phyloP scores from a whole-genome alignment of 306 rosid species.

The Casuarina cunninghamiana region DNA sequence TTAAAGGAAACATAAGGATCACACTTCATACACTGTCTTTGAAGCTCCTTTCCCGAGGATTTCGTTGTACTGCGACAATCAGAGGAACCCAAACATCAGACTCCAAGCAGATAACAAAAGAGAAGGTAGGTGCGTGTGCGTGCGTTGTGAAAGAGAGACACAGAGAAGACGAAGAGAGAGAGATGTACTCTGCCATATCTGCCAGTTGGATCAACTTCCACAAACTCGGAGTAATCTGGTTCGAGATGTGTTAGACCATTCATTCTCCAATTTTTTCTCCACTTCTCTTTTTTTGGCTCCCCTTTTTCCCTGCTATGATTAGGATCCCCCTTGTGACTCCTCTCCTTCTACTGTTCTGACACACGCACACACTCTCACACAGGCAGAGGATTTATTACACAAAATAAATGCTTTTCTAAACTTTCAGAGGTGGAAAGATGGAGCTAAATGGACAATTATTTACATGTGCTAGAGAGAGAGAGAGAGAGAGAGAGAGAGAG shows the following conservation, averaged over 20 bases:
- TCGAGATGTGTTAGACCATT: constrained; percentile 53
- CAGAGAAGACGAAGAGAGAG: constrained; percentile 7
- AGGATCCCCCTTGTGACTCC: constrained; percentile 22
- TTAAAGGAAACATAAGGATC: constrained; percentile 12
- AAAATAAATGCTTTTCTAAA: constrained; percentile 3
- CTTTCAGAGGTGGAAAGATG: neutral
- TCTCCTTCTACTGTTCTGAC: constrained; percentile 42
- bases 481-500: constrained; percentile 11
- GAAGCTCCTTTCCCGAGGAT: constrained; percentile 98
- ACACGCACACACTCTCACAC: constrained; percentile 41
- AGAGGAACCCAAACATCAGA: constrained; percentile 17
- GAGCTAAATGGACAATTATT: constrained; percentile 17
- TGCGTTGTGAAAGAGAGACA: neutral
- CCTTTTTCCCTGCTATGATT: constrained; percentile 15
- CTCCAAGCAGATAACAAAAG: neutral
- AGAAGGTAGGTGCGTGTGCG: neutral
- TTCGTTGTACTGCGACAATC: constrained; percentile 74
- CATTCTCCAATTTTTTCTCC: constrained; percentile 41
- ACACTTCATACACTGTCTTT: constrained; percentile 75
- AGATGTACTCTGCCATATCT: constrained; percentile 93
- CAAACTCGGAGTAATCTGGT: constrained; percentile 62
- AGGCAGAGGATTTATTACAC: constrained; percentile 26
- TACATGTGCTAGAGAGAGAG: constrained; percentile 21
- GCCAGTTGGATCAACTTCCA: constrained; percentile 97
- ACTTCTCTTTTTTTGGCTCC: constrained; percentile 14